These are phyloP conservation scores for Epichloe glyceriae DNA, from an alignment of 2,329 filamentous ascomycete species.

Conservation along the genomic window DNA sequence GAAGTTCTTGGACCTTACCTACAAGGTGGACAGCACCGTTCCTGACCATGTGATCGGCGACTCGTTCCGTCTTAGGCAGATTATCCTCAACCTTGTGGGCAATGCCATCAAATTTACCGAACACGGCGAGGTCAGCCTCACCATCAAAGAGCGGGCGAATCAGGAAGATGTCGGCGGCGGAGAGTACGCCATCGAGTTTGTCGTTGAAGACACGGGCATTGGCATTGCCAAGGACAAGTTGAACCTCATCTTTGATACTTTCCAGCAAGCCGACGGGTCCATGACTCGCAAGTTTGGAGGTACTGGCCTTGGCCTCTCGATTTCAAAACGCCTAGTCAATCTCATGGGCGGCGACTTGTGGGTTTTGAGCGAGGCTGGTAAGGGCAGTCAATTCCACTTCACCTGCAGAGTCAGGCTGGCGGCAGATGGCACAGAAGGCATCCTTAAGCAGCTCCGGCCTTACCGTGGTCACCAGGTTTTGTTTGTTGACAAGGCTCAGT, in stretches of 20 bases:
- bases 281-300: conserved; percentile 94
- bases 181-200: conserved; percentile 90
- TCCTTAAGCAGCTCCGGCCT: conserved; percentile 74
- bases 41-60: conserved; percentile 94
- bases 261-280: conserved; percentile 95
- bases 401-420: conserved; percentile 84
- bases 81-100: conserved; percentile 92
- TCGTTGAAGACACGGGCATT: conserved; percentile 91
- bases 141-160: conserved; percentile 59
- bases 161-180: conserved; percentile 50
- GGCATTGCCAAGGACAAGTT: conserved; percentile 93
- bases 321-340: conserved; percentile 88
- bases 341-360: conserved; percentile 94
- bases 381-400: conserved; percentile 92
- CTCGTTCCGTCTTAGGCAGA: conserved; percentile 89
- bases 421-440: conserved; percentile 61
- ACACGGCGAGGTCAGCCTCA: conserved; percentile 87
- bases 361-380: conserved; percentile 85
- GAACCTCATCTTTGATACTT: conserved; percentile 95
- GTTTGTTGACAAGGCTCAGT: conserved; percentile 86
- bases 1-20: conserved; percentile 83
- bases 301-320: conserved; percentile 84
- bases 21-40: conserved; percentile 84
- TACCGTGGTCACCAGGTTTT: conserved; percentile 87
- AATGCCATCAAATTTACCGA: conserved; percentile 99